Evolutionary conservation across 306 rosid species (phyloP), one percentile per base, ranked within the genome.

Genomic region (Citrullus colocynthis): DNA sequence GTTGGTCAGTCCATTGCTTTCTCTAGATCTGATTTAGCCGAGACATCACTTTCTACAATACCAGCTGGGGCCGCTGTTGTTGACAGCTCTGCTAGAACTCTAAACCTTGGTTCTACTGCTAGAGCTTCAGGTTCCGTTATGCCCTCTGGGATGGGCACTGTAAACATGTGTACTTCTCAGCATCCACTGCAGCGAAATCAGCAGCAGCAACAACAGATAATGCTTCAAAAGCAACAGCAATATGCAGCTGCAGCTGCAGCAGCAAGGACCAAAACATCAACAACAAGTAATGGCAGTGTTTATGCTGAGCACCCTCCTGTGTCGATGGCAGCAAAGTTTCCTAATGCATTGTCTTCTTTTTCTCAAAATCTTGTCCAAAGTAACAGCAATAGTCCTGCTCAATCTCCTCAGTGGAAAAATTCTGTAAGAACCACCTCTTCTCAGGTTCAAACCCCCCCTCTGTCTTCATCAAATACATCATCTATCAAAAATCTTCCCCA

Each of bases 381-480:
- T 81, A 84, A 82, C 81, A 80, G 82, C 88, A 81, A 78, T 86
- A 82, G 88, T 73, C 90, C 91, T 70, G 78, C 89, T 63, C 98
- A 96, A 66, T 88, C 97, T 69, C 79, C 97, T 74, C 99, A 91
- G 85, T 93, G 98, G 99, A 96, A 96, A 81, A 96, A 80, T 83
- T 78, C 96, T 78, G 80, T 64, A 16, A 85, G 93, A 87, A 71
- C 88, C 66, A 76, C 79, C 55, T 74, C 89, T 57, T 78, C 98
- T 21, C 90, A 89, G 54, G 80, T 82, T 57, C 86, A 96, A 57
- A 63, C 92, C 44, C 80, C 90, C 6, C 81, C 98, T 8, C 63
- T 88, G 83, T 79, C 96, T 61, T 85, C 98, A 6, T 78, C 94
- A 54, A 74, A 74, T 6, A 66, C 96, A 1, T 82, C 97, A 4